Evolutionary conservation across 148 eudicot genomes (phyloP).

Genomic region (Arctostaphylos glauca): DNA sequence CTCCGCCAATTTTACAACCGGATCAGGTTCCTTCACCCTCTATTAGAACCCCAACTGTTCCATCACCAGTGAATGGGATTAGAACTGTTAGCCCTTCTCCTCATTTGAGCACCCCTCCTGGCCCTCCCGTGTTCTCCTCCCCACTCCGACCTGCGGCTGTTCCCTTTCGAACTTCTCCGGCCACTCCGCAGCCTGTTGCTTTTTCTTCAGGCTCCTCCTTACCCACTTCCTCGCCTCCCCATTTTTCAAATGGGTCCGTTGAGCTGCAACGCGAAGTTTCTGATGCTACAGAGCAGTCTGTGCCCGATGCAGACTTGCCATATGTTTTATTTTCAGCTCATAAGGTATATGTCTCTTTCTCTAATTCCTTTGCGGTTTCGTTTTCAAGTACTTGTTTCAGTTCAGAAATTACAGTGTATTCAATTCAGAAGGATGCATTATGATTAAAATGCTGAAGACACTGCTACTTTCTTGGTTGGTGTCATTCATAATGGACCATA

Average conservation of each 20-base stretch:
- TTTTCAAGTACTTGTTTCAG: not conserved
- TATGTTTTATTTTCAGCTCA: slow-evolving; percentile 74
- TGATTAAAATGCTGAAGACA: not conserved
- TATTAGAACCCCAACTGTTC: slow-evolving; percentile 28
- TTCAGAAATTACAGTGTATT: not conserved
- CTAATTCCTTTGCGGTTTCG: not conserved
- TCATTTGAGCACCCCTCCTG: slow-evolving; percentile 86
- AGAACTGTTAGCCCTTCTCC: slow-evolving; percentile 45
- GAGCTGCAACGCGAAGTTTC: slow-evolving; percentile 33
- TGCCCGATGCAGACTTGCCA: slow-evolving; percentile 38
- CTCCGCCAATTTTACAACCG: slow-evolving; percentile 37
- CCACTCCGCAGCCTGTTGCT: slow-evolving; percentile 83
- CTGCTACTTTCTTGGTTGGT: not conserved
- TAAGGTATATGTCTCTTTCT: slow-evolving; percentile 46
- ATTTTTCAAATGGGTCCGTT: slow-evolving; percentile 42
- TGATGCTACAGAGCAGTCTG: slow-evolving; percentile 37
- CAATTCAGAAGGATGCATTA: not conserved
- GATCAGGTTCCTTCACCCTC: slow-evolving; percentile 46
- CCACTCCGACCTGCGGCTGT: slow-evolving; percentile 90
- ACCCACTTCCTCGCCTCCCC: slow-evolving; percentile 70
- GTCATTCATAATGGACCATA: not conserved
- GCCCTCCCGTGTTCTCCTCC: slow-evolving; percentile 85
- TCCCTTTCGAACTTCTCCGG: slow-evolving; percentile 85
- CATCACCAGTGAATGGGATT: slow-evolving; percentile 35
- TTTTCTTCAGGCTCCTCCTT: slow-evolving; percentile 47